Conservation (phyloP, 2,329 filamentous ascomycete genomes). For the Nigrospora osmanthi region DNA sequence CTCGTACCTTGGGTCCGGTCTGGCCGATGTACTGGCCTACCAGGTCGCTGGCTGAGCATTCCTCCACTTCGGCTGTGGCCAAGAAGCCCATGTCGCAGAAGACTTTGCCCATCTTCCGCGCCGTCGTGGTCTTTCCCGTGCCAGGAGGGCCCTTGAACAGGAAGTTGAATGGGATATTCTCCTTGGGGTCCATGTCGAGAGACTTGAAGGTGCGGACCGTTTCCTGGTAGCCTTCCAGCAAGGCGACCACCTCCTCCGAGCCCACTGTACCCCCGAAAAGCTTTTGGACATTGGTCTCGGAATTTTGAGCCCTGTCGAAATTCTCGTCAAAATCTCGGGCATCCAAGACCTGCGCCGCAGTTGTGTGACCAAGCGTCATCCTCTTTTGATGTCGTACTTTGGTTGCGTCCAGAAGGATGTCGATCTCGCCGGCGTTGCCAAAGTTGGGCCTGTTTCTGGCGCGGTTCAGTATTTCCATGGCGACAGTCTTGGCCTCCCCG, state of each 20-base stretch:
- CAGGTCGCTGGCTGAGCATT: constrained; percentile 61
- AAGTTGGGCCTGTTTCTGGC: constrained; percentile 58
- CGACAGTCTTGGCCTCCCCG: constrained; percentile 40
- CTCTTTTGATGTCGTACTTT: constrained; percentile 44
- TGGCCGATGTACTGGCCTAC: constrained; percentile 59
- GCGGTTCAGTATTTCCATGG: constrained; percentile 51
- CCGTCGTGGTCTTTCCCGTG: constrained; percentile 59
- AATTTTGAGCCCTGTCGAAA: constrained; percentile 34
- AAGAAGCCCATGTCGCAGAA: constrained; percentile 71
- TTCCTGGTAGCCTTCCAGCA: constrained; percentile 41
- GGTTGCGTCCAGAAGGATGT: constrained; percentile 54
- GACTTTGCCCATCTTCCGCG: constrained; percentile 65
- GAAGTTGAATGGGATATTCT: constrained; percentile 48
- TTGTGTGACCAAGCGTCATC: constrained; percentile 12
- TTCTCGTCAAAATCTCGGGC: constrained; percentile 44
- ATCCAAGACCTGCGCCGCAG: constrained; percentile 14
- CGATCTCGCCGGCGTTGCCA: constrained; percentile 68
- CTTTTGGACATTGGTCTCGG: constrained; percentile 30
- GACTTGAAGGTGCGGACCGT: constrained; percentile 34
- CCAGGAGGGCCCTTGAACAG: constrained; percentile 52
- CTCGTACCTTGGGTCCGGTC: constrained; percentile 48
- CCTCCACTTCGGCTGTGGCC: constrained; percentile 48
- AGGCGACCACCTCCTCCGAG: constrained; percentile 35
- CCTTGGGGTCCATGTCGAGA: constrained; percentile 37
- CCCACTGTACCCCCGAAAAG: constrained; percentile 41